Base-by-base conservation (phyloP, 257 asterid genomes). In the Solanum clarkiae region DNA sequence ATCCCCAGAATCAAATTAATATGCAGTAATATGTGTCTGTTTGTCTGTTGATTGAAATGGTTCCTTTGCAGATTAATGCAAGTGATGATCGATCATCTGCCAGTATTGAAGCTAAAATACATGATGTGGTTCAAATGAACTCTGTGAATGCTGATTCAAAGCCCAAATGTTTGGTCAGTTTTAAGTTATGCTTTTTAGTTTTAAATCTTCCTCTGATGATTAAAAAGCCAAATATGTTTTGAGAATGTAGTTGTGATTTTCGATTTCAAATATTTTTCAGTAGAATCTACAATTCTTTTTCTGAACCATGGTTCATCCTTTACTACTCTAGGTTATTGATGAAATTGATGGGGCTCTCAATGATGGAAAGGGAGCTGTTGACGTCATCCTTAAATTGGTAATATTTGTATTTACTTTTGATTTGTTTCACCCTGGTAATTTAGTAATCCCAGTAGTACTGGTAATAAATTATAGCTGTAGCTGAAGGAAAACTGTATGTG, bases 351-450 rank as follows among this genome's bases (percentile, higher is more conserved):
- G 99, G 80, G 98, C 99, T 85, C 98, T 95, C 66, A 95, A 93
- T 85, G 99, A 94, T 63, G 99, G 99, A 81, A 97, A 97, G 89
- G 99, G 99, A 87, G 99, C 98, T 86, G 95, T 97, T 47, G 99
- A 97, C 24, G 89, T 97, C 91, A 89, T 97, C 88, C 92, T 97
- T 77, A 90, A 89, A 87, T 87, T 97, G 97, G 99, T 96, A 92
- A 87, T 87, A 88, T 87, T 51, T 69, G 36, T 49, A 49, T 84
- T 74, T 59, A 47, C 84, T 68, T 83, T 83, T 59, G 82, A 26
- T 68, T 5, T 10, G 20, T 54, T 56, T 55, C 63, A 10, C 17
- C 17, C 42, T 66, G 80, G 81, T 79, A 29, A 79, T 10, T 16
- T 53, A 29, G 29, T 79, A 47, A 53, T 79, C 82, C 49, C 65